These are phyloP conservation scores for Kluyveromyces siamensis DNA, from an alignment of 805 yeast genomes.

Conservation along the genomic window DNA sequence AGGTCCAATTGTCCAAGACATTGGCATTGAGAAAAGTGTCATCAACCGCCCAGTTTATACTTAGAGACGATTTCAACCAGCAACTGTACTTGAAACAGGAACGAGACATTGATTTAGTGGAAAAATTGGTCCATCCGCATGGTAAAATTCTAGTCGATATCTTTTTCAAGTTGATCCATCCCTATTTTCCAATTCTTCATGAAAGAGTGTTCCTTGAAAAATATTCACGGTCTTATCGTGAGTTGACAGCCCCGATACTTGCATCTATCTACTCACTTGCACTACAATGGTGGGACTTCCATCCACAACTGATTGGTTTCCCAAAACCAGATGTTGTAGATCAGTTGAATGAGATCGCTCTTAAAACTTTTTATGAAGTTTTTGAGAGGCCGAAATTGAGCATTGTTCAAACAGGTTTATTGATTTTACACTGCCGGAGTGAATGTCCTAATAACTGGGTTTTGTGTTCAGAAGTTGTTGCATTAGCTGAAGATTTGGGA, in stretches of 20 bases:
- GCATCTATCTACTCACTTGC: constrained; percentile 89
- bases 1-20: constrained; percentile 60
- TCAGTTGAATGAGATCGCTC: constrained; percentile 59
- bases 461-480: constrained; percentile 75
- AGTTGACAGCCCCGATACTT: constrained; percentile 79
- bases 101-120: constrained; percentile 74
- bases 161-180: constrained; percentile 80
- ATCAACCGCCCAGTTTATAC: constrained; percentile 60
- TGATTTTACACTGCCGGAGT: constrained; percentile 52
- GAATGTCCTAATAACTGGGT: constrained; percentile 73
- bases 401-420: constrained; percentile 82
- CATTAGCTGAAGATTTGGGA: constrained; percentile 84
- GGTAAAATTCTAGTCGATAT: constrained; percentile 74
- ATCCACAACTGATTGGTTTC: constrained; percentile 59
- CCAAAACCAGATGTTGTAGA: constrained; percentile 68
- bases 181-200: constrained; percentile 84
- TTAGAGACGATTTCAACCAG: constrained; percentile 73
- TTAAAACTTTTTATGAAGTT: constrained; percentile 57
- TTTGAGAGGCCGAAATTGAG: constrained; percentile 82
- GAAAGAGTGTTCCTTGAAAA: constrained; percentile 87
- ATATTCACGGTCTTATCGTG: constrained; percentile 83
- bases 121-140: constrained; percentile 81
- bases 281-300: constrained; percentile 83
- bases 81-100: constrained; percentile 61
- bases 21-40: constrained; percentile 74